A percentile compares a stretch with the other conserved stretches of the same genome.
Conservation (phyloP, 768 basidiomycete species). For the Trametes elegans region DNA sequence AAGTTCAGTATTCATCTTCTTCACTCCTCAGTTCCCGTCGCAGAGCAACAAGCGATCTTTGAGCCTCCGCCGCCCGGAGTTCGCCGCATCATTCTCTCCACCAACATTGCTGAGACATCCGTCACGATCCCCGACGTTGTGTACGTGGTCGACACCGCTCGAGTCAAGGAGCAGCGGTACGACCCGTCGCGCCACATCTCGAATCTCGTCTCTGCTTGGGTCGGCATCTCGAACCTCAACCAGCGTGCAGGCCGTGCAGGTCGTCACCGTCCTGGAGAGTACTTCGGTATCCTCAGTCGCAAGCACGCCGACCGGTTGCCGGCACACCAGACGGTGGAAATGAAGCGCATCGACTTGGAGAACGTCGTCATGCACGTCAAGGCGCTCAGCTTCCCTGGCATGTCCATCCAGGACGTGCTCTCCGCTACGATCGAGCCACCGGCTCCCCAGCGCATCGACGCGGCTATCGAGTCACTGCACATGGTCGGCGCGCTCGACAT, state of each 20-base stretch:
- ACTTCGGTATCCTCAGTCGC: conserved; percentile 79
- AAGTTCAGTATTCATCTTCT: conserved; percentile 75
- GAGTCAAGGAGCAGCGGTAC: conserved; percentile 86
- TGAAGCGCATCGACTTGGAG: conserved; percentile 87
- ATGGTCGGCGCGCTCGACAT: conserved; percentile 87
- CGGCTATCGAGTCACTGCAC: conserved; percentile 76
- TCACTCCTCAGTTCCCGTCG: conserved; percentile 86
- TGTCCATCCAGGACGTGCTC: conserved; percentile 86
- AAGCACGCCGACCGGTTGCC: conserved; percentile 58
- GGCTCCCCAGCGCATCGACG: conserved; percentile 65
- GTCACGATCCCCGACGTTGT: conserved; percentile 95
- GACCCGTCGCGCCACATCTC: conserved; percentile 89
- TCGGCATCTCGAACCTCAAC: conserved; percentile 85
- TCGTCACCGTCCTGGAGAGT: conserved; percentile 86
- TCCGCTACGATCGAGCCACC: conserved; percentile 87
- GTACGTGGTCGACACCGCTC: conserved; percentile 88
- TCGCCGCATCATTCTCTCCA: conserved; percentile 87
- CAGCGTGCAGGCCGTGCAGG: conserved; percentile 93
- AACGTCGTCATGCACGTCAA: conserved; percentile 98
- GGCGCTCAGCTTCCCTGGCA: conserved; percentile 82
- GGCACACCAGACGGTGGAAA: conserved; percentile 89
- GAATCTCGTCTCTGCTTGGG: conserved; percentile 87
- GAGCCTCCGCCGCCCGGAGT: conserved; percentile 75
- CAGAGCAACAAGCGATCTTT: conserved; percentile 88
- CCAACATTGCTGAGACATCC: conserved; percentile 95